Base-by-base conservation (phyloP, 176 grass and related monocot genomes). In the Cymbopogon citratus region DNA sequence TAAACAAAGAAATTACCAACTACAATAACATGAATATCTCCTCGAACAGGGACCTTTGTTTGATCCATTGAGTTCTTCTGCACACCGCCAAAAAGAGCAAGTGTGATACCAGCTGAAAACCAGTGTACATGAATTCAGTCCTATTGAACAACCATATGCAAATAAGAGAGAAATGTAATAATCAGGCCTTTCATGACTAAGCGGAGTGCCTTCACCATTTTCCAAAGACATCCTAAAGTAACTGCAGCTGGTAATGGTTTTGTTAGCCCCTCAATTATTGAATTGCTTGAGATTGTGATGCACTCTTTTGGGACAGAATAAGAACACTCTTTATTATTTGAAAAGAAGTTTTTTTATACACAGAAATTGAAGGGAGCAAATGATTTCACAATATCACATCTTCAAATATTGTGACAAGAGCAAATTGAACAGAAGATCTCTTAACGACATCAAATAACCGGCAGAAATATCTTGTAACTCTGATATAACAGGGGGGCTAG, bases 1-100 rank as follows among this genome's bases (percentile, higher is more conserved):
- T 82, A 44, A 41, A 84, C 4, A n/a, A 79, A 77, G 64, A 29
- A 19, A 81, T 86, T 92, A 98, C 92, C 95, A 86, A 98, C 90
- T 82, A 98, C 45, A 66, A 98, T 23, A 49, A 91, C 88, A 79
- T 98, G 95, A 36, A 98, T 94, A 59, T 98, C 90, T 81, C 95
- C 95, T 86, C 95, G 76, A 52, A 98, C 89, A 67, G 95, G 92
- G 78, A 98, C 92, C 83, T 94, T 98, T 72, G 94, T 94, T 85
- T 89, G 90, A 91, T 98, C 90, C 76, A 82, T 80, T 18, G 90
- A 91, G 73, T 98, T 83, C 84, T 93, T 98, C 75, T 93, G 95
- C 49, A 98, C 92, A 51, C 92, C 95, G 25, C 92, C 92, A 46
- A 98, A 98, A 57, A 98, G 74, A 35, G 95, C 84, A 70, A 98